phyloP scores from a whole-genome alignment of 176 grass and related monocot genomes.

The Bonia amplexicaulis region DNA sequence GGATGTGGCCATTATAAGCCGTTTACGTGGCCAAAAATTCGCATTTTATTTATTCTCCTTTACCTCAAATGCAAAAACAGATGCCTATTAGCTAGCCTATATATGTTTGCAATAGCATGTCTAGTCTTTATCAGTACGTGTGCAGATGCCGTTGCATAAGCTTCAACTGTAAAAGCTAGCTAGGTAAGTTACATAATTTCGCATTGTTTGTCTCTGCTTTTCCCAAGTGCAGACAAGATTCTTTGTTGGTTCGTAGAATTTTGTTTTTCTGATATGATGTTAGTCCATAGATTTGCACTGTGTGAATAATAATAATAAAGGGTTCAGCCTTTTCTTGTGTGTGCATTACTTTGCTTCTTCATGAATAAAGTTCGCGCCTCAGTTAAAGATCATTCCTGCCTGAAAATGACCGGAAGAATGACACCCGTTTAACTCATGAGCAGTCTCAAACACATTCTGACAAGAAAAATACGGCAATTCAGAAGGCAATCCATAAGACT shows the following conservation, averaged over 20 bases:
- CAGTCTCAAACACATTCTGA: not conserved
- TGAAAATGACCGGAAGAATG: not conserved
- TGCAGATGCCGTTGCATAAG: conserved; percentile 18
- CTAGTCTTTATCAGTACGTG: conserved; percentile 25
- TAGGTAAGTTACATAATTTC: not conserved
- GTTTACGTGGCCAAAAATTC: conserved; percentile 18
- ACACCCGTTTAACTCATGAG: not conserved
- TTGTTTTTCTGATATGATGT: conserved; percentile 26
- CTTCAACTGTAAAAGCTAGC: conserved; percentile 1
- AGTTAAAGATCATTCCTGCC: not conserved
- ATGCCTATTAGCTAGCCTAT: conserved; percentile 15
- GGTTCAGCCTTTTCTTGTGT: conserved; percentile 15
- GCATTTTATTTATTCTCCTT: conserved; percentile 27
- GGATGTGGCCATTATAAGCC: conserved; percentile 22
- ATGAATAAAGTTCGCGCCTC: not conserved
- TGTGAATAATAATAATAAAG: conserved; percentile 33
- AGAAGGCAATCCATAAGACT: not conserved
- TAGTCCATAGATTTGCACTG: conserved; percentile 24
- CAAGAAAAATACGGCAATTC: not conserved
- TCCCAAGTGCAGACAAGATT: conserved; percentile 16
- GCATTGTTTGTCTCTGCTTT: conserved; percentile 18
- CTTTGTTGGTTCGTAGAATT: conserved; percentile 2
- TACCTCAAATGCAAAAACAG: conserved; percentile 32
- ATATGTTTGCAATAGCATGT: not conserved
- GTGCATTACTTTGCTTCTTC: not conserved